phyloP scores from a whole-genome alignment of 2,329 filamentous ascomycete species.

The Penicillium sp. region DNA sequence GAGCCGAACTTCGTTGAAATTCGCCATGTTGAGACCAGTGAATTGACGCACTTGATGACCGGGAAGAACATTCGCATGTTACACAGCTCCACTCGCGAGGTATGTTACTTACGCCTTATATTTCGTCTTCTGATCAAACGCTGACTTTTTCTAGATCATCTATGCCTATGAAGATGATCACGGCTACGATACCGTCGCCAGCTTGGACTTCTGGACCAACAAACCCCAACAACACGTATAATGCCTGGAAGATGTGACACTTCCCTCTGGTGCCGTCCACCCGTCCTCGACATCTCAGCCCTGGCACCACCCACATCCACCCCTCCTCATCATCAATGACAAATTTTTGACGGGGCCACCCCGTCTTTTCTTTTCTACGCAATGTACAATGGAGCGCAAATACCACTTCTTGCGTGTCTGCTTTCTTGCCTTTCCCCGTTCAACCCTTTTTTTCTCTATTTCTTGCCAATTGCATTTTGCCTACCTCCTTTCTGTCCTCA shows the following conservation, averaged over 20 bases:
- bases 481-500: neutral
- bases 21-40: constrained; percentile 88
- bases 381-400: constrained; percentile 46
- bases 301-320: neutral
- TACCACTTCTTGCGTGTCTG: constrained; percentile 36
- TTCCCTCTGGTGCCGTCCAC: neutral
- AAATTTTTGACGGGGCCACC: constrained; percentile 6
- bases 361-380: constrained; percentile 24
- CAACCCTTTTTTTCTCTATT: constrained; percentile 13
- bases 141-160: constrained; percentile 68
- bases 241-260: neutral
- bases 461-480: constrained; percentile 10
- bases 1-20: constrained; percentile 98
- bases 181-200: constrained; percentile 90
- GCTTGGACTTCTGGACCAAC: constrained; percentile 90
- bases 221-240: constrained; percentile 40
- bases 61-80: constrained; percentile 97
- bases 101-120: constrained; percentile 49
- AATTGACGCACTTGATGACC: constrained; percentile 89
- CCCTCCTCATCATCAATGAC: constrained; percentile 1
- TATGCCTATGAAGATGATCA: constrained; percentile 97
- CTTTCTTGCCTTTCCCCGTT: constrained; percentile 17
- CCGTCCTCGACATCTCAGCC: neutral
- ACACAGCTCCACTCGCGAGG: constrained; percentile 95
- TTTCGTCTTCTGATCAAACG: neutral